Conservation (phyloP, 129 eudicot genomes). For the Oenanthe sinensis region DNA sequence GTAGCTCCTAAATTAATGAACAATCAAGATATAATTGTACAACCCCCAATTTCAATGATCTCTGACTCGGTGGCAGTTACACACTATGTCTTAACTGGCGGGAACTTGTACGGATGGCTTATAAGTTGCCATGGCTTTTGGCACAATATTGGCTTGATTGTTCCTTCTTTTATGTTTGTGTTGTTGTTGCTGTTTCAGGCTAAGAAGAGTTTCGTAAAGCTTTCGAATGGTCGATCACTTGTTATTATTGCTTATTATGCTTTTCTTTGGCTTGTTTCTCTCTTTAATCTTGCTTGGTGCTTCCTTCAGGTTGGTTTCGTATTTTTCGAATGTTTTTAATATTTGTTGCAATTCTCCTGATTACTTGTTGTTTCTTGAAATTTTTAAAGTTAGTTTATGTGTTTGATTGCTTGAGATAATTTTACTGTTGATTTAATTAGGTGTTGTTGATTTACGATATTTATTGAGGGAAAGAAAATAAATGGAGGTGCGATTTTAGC, state of each 20-base stretch:
- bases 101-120: constrained; percentile 23
- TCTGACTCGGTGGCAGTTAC: background rate
- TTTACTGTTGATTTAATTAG: background rate
- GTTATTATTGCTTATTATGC: constrained; percentile 34
- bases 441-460: background rate
- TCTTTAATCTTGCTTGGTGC: constrained; percentile 42
- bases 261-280: constrained; percentile 30
- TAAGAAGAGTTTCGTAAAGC: constrained; percentile 30
- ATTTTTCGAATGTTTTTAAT: background rate
- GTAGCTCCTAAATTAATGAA: background rate
- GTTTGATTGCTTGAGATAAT: background rate
- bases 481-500: background rate
- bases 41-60: constrained; percentile 11
- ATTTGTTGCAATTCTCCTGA: background rate
- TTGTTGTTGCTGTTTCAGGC: constrained; percentile 33
- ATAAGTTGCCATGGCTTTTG: constrained; percentile 34
- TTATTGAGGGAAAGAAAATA: background rate
- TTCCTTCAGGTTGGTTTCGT: constrained; percentile 27
- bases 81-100: background rate
- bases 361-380: background rate
- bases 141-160: constrained; percentile 27
- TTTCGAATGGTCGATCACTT: constrained; percentile 29
- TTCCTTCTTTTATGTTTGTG: constrained; percentile 27
- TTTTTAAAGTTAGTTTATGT: background rate
- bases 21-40: constrained; percentile 1